Conservation (phyloP, 345 rosid genomes). For the Aegle marmelos region DNA sequence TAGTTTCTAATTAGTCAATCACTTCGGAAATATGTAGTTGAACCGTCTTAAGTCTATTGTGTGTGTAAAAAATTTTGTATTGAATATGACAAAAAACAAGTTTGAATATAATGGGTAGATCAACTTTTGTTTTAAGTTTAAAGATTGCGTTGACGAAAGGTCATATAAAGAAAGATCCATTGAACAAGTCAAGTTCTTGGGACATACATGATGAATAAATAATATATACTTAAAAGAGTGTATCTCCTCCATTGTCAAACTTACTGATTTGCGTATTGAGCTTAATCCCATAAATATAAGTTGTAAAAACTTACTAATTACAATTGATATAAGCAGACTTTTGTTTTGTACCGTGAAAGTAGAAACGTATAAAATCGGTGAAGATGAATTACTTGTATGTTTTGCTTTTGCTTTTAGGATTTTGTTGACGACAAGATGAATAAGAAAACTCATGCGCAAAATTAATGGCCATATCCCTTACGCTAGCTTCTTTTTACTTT, state of each 20-base stretch:
- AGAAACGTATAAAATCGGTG: not conserved
- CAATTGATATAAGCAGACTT: not conserved
- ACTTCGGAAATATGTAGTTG: no score
- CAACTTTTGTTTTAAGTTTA: not conserved
- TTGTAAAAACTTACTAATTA: not conserved
- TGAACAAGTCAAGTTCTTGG: not conserved
- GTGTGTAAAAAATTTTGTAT: no score
- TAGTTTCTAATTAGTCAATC: no score
- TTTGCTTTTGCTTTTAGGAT: not conserved
- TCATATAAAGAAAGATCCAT: not conserved
- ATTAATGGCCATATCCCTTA: not conserved
- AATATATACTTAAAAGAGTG: not conserved
- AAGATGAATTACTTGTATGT: not conserved
- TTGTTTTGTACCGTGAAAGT: not conserved
- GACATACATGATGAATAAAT: not conserved
- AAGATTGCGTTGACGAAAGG: not conserved
- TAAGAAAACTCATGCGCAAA: not conserved
- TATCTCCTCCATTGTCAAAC: not conserved
- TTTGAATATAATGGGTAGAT: not conserved
- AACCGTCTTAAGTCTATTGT: no score
- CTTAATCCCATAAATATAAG: not conserved
- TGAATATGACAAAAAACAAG: no score
- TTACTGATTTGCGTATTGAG: not conserved
- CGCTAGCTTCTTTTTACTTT: not conserved
- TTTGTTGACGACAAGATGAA: conserved; percentile 9